A percentile compares a stretch with the other conserved stretches of the same genome.
phyloP scores from a whole-genome alignment of 2,329 filamentous ascomycete species.

The Fusarium azukiicola region DNA sequence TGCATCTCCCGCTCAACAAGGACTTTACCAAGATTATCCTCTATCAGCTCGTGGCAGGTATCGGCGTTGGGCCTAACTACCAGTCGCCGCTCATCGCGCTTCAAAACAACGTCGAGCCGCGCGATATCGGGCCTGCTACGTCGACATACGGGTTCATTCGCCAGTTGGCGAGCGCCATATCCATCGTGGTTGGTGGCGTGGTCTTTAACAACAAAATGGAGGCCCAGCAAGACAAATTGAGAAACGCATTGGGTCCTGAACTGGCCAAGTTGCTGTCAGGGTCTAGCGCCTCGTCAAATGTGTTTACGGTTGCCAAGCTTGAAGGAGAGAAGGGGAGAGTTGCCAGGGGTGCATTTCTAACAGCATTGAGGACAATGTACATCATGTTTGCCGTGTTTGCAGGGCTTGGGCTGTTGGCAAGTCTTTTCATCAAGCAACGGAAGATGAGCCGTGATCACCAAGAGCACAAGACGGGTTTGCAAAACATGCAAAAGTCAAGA shows the following conservation, averaged over 20 bases:
- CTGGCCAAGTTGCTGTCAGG: not conserved
- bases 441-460: not conserved
- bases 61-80: constrained; percentile 7
- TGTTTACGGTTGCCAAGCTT: not conserved
- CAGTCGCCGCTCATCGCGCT: constrained; percentile 35
- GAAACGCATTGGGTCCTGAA: not conserved
- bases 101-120: constrained; percentile 75
- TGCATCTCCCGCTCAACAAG: not conserved
- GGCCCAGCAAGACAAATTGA: not conserved
- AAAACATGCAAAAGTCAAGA: not conserved
- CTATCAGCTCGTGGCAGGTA: not conserved
- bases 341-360: not conserved
- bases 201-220: constrained; percentile 1
- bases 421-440: constrained; percentile 2
- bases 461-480: not conserved
- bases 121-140: constrained; percentile 80
- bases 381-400: constrained; percentile 5
- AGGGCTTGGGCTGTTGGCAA: not conserved
- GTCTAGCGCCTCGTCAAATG: not conserved
- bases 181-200: constrained; percentile 84
- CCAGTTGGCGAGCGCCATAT: constrained; percentile 80
- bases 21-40: not conserved
- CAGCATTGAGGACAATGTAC: not conserved
- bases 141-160: constrained; percentile 81
- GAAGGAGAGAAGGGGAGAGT: not conserved